Evolutionary conservation across 2,329 filamentous ascomycete genomes (phyloP).

Genomic region (Beauveria pseudobassiana): DNA sequence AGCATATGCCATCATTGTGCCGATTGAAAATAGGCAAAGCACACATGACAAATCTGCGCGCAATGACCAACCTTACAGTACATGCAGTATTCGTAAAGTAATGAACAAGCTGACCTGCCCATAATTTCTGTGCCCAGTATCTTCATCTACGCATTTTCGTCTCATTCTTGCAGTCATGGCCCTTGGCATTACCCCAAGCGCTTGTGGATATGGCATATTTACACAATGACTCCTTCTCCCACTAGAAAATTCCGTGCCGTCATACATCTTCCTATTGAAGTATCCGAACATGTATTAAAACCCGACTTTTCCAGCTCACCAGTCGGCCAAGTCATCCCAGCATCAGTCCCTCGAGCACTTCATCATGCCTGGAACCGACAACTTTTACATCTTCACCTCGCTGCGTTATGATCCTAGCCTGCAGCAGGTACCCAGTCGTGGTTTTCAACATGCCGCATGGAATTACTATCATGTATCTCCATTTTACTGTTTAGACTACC

Average conservation of each 20-base stretch:
- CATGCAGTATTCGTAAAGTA: no score
- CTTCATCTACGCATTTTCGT: neutral
- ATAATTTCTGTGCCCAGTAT: no score
- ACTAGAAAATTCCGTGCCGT: neutral
- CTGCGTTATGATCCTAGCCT: slow-evolving; percentile 63
- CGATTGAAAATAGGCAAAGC: no score
- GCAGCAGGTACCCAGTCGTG: slow-evolving; percentile 30
- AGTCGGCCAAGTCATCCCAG: neutral
- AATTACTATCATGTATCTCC: slow-evolving; percentile 48
- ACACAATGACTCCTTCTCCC: neutral
- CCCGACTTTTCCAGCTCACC: no score
- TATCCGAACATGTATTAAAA: neutral
- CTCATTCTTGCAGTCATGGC: neutral
- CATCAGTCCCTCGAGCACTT: neutral
- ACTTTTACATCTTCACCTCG: slow-evolving; percentile 61
- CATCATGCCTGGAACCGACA: slow-evolving; percentile 25
- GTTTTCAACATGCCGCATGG: slow-evolving; percentile 38
- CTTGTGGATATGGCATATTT: neutral
- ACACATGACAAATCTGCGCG: no score
- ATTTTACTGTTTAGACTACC: slow-evolving; percentile 73
- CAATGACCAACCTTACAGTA: no score
- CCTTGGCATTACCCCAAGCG: neutral
- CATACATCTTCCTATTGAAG: neutral
- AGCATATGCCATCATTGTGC: no score
- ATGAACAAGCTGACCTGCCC: no score